These are phyloP conservation scores for Rhizomucor miehei DNA, from an alignment of 371 early-diverging fungal genomes.

Conservation along the genomic window DNA sequence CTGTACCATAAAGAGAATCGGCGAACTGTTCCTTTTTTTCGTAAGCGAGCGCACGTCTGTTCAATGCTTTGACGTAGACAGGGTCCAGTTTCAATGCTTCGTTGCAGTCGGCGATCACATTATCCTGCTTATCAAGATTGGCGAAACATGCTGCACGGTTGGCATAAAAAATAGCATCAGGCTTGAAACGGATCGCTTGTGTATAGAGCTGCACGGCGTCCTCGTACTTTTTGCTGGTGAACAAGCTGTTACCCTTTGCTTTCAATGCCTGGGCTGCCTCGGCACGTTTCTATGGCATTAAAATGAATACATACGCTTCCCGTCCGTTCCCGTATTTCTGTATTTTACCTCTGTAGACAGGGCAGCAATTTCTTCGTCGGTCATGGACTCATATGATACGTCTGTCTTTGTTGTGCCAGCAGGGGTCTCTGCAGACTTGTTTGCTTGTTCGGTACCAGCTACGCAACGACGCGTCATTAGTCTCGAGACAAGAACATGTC, in stretches of 20 bases:
- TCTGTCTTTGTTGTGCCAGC: slow-evolving; percentile 18
- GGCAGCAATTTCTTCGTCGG: slow-evolving; percentile 56
- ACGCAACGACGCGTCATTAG: background rate
- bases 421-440: slow-evolving; percentile 12
- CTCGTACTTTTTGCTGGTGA: slow-evolving; percentile 75
- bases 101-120: slow-evolving; percentile 72
- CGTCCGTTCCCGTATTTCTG: background rate
- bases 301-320: background rate
- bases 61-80: slow-evolving; percentile 78
- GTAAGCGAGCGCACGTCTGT: slow-evolving; percentile 83
- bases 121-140: slow-evolving; percentile 65
- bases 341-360: slow-evolving; percentile 48
- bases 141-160: slow-evolving; percentile 95
- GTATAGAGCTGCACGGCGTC: slow-evolving; percentile 88
- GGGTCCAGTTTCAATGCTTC: slow-evolving; percentile 74
- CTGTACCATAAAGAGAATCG: slow-evolving; percentile 76
- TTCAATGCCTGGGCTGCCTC: slow-evolving; percentile 77
- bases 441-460: slow-evolving; percentile 20
- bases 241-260: slow-evolving; percentile 85
- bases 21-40: slow-evolving; percentile 64
- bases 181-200: slow-evolving; percentile 78
- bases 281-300: slow-evolving; percentile 47
- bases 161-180: slow-evolving; percentile 84
- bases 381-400: slow-evolving; percentile 49
- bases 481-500: background rate